A percentile compares a stretch with the other conserved stretches of the same genome.
These are phyloP conservation scores for Apiotrichum veenhuisii DNA, from an alignment of 1,284 basidiomycete genomes.

Conservation along the genomic window DNA sequence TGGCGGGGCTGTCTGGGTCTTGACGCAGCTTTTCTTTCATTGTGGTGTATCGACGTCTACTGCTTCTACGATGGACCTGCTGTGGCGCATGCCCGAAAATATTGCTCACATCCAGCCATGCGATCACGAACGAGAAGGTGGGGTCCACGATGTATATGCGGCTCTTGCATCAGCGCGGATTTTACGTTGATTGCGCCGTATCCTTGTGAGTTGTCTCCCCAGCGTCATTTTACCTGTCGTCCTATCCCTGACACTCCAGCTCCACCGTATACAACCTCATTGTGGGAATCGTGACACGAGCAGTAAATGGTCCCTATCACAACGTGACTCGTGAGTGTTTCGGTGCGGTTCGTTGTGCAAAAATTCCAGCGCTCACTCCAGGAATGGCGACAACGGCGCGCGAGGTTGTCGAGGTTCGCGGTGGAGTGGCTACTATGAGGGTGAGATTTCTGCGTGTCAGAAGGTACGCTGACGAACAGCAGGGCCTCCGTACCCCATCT, in stretches of 20 bases:
- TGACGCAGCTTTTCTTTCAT: too few species aligned
- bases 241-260: conserved; percentile 8
- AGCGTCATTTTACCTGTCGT: background rate
- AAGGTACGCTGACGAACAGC: background rate
- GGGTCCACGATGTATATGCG: conserved; percentile 26
- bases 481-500: background rate
- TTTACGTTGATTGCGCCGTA: conserved; percentile 33
- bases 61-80: background rate
- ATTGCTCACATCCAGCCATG: conserved; percentile 17
- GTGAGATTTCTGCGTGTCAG: background rate
- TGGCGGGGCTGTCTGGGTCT: background rate
- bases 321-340: background rate
- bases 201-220: conserved; percentile 22
- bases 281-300: conserved; percentile 25
- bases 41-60: too few species aligned
- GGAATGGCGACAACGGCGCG: conserved; percentile 34
- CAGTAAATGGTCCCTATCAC: conserved; percentile 25
- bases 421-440: background rate
- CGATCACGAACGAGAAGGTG: conserved; percentile 25
- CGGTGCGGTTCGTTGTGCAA: background rate
- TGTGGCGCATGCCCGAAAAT: background rate
- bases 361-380: background rate
- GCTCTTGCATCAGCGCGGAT: conserved; percentile 33
- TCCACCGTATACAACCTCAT: conserved; percentile 26
- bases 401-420: conserved; percentile 35